Conservation (phyloP, 352 stramenopile species). For the Globisporangium canariense region DNA sequence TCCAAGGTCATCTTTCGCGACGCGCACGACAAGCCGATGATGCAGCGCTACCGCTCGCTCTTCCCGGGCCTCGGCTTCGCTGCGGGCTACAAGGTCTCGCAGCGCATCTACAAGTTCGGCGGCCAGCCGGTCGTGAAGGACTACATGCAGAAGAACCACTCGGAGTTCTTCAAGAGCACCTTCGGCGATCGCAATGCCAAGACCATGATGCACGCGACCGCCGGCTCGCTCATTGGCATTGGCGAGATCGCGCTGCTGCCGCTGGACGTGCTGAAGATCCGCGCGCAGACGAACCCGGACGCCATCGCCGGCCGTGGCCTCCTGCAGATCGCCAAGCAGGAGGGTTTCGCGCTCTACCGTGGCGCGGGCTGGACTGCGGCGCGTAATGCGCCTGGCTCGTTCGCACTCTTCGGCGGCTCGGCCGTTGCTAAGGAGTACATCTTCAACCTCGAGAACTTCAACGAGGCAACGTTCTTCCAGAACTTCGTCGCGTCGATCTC, state of each 20-base stretch:
- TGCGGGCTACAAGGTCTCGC: constrained; percentile 95
- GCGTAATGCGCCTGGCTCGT: constrained; percentile 93
- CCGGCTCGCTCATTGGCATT: constrained; percentile 92
- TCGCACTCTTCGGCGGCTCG: constrained; percentile 94
- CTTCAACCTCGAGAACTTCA: constrained; percentile 89
- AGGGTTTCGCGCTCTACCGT: constrained; percentile 91
- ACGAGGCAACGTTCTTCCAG: constrained; percentile 90
- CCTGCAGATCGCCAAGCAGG: constrained; percentile 90
- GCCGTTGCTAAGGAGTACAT: constrained; percentile 88
- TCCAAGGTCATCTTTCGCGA: constrained; percentile 90
- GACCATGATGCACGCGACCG: constrained; percentile 91
- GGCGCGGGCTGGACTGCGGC: constrained; percentile 90
- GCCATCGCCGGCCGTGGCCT: constrained; percentile 90
- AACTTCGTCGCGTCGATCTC: constrained; percentile 88
- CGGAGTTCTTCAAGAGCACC: constrained; percentile 78
- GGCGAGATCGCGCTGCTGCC: constrained; percentile 94
- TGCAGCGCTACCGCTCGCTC: constrained; percentile 82
- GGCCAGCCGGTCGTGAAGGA: constrained; percentile 93
- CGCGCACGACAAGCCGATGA: constrained; percentile 69
- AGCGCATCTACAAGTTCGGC: constrained; percentile 97
- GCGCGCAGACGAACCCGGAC: constrained; percentile 93
- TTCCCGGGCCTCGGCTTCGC: constrained; percentile 93
- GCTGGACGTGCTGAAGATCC: constrained; percentile 97
- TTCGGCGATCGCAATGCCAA: constrained; percentile 93
- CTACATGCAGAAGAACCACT: constrained; percentile 89